These are phyloP conservation scores for Kwoniella shandongensis DNA, from an alignment of 768 basidiomycete species.

Conservation along the genomic window DNA sequence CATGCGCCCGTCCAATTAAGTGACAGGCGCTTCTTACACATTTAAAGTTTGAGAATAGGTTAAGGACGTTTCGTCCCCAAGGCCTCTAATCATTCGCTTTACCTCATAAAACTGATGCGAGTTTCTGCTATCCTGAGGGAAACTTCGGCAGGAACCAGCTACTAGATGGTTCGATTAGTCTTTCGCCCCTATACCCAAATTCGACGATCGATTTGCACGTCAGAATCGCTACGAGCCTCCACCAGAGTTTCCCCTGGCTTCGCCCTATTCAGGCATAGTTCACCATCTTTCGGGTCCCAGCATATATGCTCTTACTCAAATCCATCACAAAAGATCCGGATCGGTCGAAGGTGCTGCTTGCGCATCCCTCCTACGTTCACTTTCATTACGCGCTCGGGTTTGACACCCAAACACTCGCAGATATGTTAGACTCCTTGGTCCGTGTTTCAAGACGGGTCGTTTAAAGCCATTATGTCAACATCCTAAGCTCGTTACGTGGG, in stretches of 20 bases:
- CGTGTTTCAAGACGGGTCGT: constrained; percentile 80
- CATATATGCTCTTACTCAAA: constrained; percentile 79
- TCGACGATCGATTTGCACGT: constrained; percentile 94
- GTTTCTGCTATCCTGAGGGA: constrained; percentile 73
- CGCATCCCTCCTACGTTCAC: constrained; percentile 64
- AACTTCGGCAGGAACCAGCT: constrained; percentile 90
- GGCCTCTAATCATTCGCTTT: constrained; percentile 82
- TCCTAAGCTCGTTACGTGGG: constrained; percentile 65
- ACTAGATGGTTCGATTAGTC: constrained; percentile 92
- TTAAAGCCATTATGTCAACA: constrained; percentile 77
- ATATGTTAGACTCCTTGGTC: constrained; percentile 84
- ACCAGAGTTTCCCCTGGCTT: constrained; percentile 96
- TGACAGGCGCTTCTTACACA: constrained; percentile 52
- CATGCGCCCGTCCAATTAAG: constrained; percentile 55
- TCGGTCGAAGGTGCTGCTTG: constrained; percentile 73
- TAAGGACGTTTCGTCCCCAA: constrained; percentile 85
- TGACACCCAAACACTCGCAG: constrained; percentile 75
- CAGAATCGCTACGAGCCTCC: constrained; percentile 94
- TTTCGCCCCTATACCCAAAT: constrained; percentile 96
- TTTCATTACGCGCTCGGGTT: constrained; percentile 71
- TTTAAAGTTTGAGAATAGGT: constrained; percentile 69
- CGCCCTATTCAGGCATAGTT: constrained; percentile 86
- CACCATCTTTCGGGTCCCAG: constrained; percentile 88
- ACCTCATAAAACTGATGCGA: constrained; percentile 62
- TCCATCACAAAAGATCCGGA: constrained; percentile 71